Conservation (phyloP, 2,329 filamentous ascomycete species). For the Atkinsonella texensis region DNA sequence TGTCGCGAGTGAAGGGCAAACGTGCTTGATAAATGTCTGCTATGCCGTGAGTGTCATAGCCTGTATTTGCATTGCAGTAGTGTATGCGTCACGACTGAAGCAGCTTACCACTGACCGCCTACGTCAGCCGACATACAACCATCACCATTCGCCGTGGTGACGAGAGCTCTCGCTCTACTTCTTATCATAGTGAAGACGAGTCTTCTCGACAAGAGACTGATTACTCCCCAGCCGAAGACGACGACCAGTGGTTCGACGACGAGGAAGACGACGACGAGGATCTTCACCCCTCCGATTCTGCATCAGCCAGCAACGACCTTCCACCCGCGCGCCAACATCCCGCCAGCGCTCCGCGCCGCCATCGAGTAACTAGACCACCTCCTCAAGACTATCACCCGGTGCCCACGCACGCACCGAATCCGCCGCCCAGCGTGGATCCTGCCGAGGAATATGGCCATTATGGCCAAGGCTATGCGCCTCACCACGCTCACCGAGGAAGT, state of each 20-base stretch:
- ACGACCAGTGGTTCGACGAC: constrained; percentile 25
- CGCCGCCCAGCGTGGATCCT: constrained; percentile 51
- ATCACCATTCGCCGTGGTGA: constrained; percentile 16
- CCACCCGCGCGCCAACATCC: constrained; percentile 10
- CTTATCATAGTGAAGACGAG: constrained; percentile 27
- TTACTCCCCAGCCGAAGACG: constrained; percentile 22
- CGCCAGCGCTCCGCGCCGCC: constrained; percentile 17
- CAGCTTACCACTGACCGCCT: constrained; percentile 15
- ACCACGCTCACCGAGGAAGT: constrained; percentile 15
- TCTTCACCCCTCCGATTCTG: constrained; percentile 46
- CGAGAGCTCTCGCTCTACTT: constrained; percentile 20
- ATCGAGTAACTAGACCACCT: constrained; percentile 21
- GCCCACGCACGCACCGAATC: constrained; percentile 27
- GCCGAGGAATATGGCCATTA: constrained; percentile 45
- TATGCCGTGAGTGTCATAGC: constrained; percentile 30
- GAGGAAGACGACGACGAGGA: constrained; percentile 34
- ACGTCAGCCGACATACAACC: constrained; percentile 17
- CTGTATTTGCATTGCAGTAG: not conserved
- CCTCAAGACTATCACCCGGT: constrained; percentile 27
- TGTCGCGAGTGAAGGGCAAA: constrained; percentile 34
- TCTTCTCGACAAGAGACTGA: constrained; percentile 21
- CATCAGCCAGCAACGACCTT: constrained; percentile 32
- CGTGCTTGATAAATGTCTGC: constrained; percentile 19
- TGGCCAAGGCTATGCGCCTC: constrained; percentile 10
- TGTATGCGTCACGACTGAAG: constrained; percentile 5